phyloP scores from a whole-genome alignment of 345 rosid genomes.

The Gossypium bickii region DNA sequence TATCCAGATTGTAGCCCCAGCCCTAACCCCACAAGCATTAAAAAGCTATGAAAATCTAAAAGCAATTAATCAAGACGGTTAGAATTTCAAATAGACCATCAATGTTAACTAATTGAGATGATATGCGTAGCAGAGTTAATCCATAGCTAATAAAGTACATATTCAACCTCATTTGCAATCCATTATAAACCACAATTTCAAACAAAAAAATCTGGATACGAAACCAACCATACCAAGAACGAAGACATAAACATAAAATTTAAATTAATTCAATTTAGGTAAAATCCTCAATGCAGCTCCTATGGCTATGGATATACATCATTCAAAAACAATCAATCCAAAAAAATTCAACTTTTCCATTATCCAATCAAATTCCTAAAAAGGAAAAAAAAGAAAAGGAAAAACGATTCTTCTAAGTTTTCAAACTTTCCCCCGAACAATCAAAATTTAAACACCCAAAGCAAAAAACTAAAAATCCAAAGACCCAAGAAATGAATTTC shows the following conservation, averaged over 20 bases:
- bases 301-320: background rate
- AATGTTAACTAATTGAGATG: background rate
- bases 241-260: background rate
- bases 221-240: background rate
- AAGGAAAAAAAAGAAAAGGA: background rate
- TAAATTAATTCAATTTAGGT: background rate
- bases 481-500: background rate
- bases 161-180: background rate
- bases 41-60: background rate
- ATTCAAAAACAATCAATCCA: background rate
- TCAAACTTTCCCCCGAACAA: background rate
- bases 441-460: background rate
- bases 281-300: constrained; percentile 10
- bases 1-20: background rate
- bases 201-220: background rate
- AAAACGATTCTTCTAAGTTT: background rate
- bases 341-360: background rate
- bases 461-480: background rate
- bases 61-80: background rate
- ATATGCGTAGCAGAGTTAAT: background rate
- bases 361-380: constrained; percentile 4
- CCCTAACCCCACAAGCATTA: background rate
- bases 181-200: background rate
- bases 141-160: background rate
- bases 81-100: background rate